phyloP scores from a whole-genome alignment of 495 filamentous ascomycete species.

The Chlorociboria aeruginascens region DNA sequence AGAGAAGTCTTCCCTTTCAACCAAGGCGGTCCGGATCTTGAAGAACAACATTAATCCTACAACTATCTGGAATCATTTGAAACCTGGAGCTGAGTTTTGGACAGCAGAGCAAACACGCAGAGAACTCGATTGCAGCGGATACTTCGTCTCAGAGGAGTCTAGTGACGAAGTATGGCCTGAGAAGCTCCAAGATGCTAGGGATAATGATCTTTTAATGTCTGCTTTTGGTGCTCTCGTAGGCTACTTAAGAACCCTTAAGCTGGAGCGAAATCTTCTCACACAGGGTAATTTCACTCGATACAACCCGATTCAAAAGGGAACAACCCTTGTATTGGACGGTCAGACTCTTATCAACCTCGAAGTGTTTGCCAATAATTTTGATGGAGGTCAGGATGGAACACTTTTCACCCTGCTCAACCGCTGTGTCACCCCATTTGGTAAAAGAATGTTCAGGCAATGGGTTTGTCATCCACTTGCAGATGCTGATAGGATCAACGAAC shows the following conservation, averaged over 20 bases:
- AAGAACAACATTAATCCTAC: conserved; percentile 92
- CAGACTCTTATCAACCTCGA: conserved; percentile 97
- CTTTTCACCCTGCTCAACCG: conserved; percentile 84
- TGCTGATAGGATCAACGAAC: conserved; percentile 74
- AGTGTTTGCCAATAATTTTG: conserved; percentile 87
- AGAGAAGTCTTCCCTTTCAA: conserved; percentile 77
- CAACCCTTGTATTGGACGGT: conserved; percentile 87
- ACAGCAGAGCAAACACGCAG: conserved; percentile 66
- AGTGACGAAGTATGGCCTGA: conserved; percentile 68
- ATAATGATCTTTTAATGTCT: conserved; percentile 81
- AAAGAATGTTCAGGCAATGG: conserved; percentile 95
- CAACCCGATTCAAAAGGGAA: conserved; percentile 85
- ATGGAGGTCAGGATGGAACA: conserved; percentile 74
- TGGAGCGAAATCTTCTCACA: conserved; percentile 77
- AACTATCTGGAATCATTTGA: conserved; percentile 92
- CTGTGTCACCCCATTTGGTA: conserved; percentile 94
- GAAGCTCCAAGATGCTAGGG: conserved; percentile 55
- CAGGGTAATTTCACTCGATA: conserved; percentile 89
- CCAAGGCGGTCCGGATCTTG: conserved; percentile 79
- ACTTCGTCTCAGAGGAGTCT: conserved; percentile 57
- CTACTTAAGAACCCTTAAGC: conserved; percentile 78
- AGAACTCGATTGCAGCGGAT: conserved; percentile 70
- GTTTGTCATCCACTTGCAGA: conserved; percentile 92
- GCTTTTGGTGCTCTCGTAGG: conserved; percentile 82
- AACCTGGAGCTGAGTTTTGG: conserved; percentile 87